These are phyloP conservation scores for Phytophthora tentaculata DNA, from an alignment of 352 stramenopile species.

Conservation along the genomic window DNA sequence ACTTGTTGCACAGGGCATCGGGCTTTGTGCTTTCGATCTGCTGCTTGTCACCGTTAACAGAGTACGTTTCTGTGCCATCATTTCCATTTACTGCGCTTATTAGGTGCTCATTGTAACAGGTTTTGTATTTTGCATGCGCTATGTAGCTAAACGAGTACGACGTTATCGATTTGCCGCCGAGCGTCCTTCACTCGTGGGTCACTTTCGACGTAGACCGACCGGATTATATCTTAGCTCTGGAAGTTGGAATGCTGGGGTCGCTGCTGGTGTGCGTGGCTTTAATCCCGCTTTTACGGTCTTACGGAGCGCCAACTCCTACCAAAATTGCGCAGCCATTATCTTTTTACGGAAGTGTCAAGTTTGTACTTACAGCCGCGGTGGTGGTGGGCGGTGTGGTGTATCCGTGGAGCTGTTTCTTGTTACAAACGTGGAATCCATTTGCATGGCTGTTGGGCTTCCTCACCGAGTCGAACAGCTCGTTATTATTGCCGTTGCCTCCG, in stretches of 20 bases:
- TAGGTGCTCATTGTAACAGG: not conserved
- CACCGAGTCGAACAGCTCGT: constrained; percentile 23
- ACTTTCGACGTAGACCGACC: constrained; percentile 43
- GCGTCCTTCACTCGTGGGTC: constrained; percentile 31
- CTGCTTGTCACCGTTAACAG: constrained; percentile 49
- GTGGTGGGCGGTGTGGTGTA: constrained; percentile 54
- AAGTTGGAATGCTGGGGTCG: constrained; percentile 61
- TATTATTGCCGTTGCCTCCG: constrained; percentile 13
- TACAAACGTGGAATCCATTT: constrained; percentile 67
- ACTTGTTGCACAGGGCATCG: constrained; percentile 66
- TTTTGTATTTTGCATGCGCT: not conserved
- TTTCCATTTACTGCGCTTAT: not conserved
- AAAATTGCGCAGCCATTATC: constrained; percentile 43
- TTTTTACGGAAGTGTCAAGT: constrained; percentile 26
- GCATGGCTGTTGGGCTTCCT: constrained; percentile 66
- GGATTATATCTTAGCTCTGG: constrained; percentile 56
- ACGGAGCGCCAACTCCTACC: constrained; percentile 54
- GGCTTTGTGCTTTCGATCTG: constrained; percentile 58
- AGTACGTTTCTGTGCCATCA: constrained; percentile 26
- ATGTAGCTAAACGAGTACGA: constrained; percentile 36
- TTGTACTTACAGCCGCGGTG: constrained; percentile 38
- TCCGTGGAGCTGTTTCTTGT: constrained; percentile 70
- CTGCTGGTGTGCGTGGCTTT: constrained; percentile 57
- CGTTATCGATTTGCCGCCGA: constrained; percentile 17
- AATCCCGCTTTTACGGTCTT: constrained; percentile 47